Evolutionary conservation across 73 alveolate species (phyloP).

Genomic region (Paramecium caudatum): DNA sequence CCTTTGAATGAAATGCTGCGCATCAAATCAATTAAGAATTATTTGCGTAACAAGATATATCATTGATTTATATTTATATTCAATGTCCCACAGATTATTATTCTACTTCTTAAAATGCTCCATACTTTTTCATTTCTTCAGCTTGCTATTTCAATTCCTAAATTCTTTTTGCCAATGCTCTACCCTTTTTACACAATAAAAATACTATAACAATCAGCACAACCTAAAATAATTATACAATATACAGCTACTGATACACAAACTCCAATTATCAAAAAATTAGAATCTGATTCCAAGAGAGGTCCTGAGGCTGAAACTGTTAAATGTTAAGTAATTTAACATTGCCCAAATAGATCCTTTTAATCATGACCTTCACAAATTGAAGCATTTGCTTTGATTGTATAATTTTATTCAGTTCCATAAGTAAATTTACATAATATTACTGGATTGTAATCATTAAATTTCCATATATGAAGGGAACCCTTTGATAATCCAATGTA

Average conservation of each 20-base stretch:
- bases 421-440: constrained; percentile 15
- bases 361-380: not conserved
- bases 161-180: not conserved
- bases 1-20: constrained; percentile 58
- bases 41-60: constrained; percentile 35
- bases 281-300: constrained; percentile 23
- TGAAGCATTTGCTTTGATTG: constrained; percentile 2
- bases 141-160: constrained; percentile 1
- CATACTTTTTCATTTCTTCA: constrained; percentile 42
- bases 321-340: not conserved
- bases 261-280: not conserved
- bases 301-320: constrained; percentile 10
- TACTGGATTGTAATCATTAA: constrained; percentile 41
- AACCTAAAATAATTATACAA: not conserved
- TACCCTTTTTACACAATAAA: constrained; percentile 1
- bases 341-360: constrained; percentile 14
- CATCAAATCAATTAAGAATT: constrained; percentile 64
- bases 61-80: not conserved
- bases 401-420: not conserved
- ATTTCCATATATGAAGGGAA: constrained; percentile 25
- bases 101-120: constrained; percentile 46
- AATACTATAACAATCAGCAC: not conserved
- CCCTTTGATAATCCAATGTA: constrained; percentile 37
- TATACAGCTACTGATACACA: constrained; percentile 14
- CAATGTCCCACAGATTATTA: constrained; percentile 52